Evolutionary conservation across 2,329 filamentous ascomycete genomes (phyloP), one percentile per base, ranked within the genome.

Genomic region (Trichoderma sp.): DNA sequence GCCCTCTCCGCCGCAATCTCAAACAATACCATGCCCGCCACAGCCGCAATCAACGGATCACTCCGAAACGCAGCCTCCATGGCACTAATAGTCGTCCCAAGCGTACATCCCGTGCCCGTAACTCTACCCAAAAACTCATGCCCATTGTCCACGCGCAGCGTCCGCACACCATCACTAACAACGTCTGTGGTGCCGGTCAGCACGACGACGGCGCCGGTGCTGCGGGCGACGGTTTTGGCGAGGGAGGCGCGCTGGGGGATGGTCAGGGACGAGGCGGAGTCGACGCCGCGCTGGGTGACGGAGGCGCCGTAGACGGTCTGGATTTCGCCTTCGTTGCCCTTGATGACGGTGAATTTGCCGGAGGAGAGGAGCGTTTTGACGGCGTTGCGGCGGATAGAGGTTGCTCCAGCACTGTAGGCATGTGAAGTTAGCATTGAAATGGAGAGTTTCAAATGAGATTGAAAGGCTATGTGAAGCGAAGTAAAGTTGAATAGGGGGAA

Each of bases 301-400:
- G 78, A 74, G 57, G 87, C 84, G 56, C 91, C 92, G 51, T 87
- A 88, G 0, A 95, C 90, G 3, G 92, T 90, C 62, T 88, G 85
- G 73, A 98, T 94, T 81, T 98, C 96, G 69, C 92, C 90, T 79
- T 97, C 93, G 81, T 98, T 98, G 63, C 95, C 95, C 80, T 98
- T 98, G 82, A 98, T 95, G 56, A 98, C 86, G 80, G 93, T 90
- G 77, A 97, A 93, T 80, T 93, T 93, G 51, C 94, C 94, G 3
- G 85, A 86, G 0, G 88, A 84, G 78, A 98, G 86, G 47, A 98
- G 88, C 2, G 86, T 86, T 72, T 89, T 89, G 32, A 95, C 89
- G 0, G 94, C 92, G 1, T 87, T 84, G 65, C 91, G 89, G 14
- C 96, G 89, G 58, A 95, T 86, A 7, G 86, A 78, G 0, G 94